Evolutionary conservation across 164 flowering plant species (phyloP), one percentile per base, ranked within the genome.

Genomic region (Vitis amurensis): DNA sequence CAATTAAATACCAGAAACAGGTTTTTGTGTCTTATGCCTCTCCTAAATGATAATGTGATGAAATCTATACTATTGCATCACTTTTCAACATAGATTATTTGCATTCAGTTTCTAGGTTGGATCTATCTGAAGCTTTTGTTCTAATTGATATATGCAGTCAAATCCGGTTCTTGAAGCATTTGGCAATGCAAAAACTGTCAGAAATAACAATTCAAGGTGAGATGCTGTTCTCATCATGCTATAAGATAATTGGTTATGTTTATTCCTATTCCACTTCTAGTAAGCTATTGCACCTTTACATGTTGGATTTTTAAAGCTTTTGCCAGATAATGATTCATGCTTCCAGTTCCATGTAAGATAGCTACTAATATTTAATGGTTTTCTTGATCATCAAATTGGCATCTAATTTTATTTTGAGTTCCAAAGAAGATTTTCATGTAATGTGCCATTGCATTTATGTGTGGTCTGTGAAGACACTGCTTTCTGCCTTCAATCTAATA

Each of bases 91-190:
- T 60, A 6, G 31, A 2, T 14, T 23, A 30, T 27, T 29, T 71
- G 51, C 31, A 9, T 73, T 67, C n/a, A 11, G 2, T 44, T 55
- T 67, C 8, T 62, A 62, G 47, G 61, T 37, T 53, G 16, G 30
- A 74, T 37, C 62, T n/a, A n/a, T 50, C 64, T 74, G 63, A 66
- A 51, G 19, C 6, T 14, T 47, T 57, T 67, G 29, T 61, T n/a
- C 73, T 66, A 52, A 74, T 56, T 76, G 64, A 23, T 71, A 14
- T 71, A 53, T 84, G 85, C 87, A 91, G 97, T 91, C 97, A 70
- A 90, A 92, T 84, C 93, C 95, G 72, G 94, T 92, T 76, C 93
- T 92, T 67, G 97, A 92, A 84, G 97, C 97, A 64, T 92, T 92
- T 82, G 97, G 97, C 71, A 92, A 92, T 68, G 97, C 97, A 60